Base-by-base conservation (phyloP, 352 stramenopile species). In the Phytophthora palmivora region DNA sequence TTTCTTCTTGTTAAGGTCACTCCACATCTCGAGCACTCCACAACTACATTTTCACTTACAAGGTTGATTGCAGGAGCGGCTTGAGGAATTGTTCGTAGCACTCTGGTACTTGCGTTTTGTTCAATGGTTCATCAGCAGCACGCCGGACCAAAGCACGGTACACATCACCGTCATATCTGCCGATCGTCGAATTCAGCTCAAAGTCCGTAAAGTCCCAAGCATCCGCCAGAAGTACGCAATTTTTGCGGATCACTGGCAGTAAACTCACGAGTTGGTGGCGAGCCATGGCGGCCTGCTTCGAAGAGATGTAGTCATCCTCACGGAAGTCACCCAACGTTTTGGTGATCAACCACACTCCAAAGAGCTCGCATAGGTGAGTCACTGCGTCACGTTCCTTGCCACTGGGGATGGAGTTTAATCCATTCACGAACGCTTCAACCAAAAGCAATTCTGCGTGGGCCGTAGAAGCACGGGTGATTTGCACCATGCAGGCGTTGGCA, bases 101-200 rank as follows among this genome's bases (percentile, higher is more conserved):
- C 33, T 81, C 79, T 0, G 74, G 69, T 0, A 89, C 78, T 38
- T 79, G 62, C n/a, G 74, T 78, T 43, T 73, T 76, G 71, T 91
- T 91, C 3, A 91, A 56, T 30, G 79, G 79, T 48, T 91, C 80
- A 18, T 86, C 67, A 7, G 50, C 56, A 1, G 79, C 69, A 12
- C 70, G 78, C 47, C 70, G 50, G 7, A 88, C 74, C 32, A 92
- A 24, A 24, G 80, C 81, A 28, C 77, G 76, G 69, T 91, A 91
- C 0, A 91, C 74, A 53, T 91, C 81, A n/a, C 81, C 79, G 33
- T 91, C 81, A 65, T 85, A 91, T n/a, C 77, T 65, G 0, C 81
- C 79, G 38, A 90, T 87, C n/a, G 77, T 76, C 68, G 81, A 90
- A 70, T 86, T 83, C 2, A 90, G 50, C 54, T 88, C 78, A 28